These are phyloP conservation scores for Kuraishia ogatae DNA, from an alignment of 805 yeast genomes.

Conservation along the genomic window DNA sequence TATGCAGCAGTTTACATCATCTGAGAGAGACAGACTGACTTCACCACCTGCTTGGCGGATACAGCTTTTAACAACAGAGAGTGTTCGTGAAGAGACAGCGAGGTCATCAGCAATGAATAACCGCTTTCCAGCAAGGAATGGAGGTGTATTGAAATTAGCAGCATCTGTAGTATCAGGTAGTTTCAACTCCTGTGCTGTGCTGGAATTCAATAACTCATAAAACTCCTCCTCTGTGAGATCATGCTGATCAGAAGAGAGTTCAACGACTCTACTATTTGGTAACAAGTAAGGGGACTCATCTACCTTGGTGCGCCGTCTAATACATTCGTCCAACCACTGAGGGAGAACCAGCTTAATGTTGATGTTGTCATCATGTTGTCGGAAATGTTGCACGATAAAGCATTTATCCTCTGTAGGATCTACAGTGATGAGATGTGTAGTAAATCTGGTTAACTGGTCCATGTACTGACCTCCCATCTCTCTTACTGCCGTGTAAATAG, in stretches of 20 bases:
- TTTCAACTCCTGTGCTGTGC: constrained; percentile 6
- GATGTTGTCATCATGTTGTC: constrained; percentile 21
- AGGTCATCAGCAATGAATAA: constrained; percentile 52
- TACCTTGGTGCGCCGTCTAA: constrained; percentile 39
- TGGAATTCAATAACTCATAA: constrained; percentile 1
- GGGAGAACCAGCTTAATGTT: constrained; percentile 61
- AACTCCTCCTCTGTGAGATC: constrained; percentile 1
- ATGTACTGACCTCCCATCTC: constrained; percentile 73
- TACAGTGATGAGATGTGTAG: constrained; percentile 70
- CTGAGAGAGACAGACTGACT: constrained; percentile 16
- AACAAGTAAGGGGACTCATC: constrained; percentile 47
- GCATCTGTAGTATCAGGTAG: constrained; percentile 6
- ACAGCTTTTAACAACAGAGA: constrained; percentile 29
- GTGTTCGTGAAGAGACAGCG: constrained; percentile 35
- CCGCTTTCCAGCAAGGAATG: constrained; percentile 31
- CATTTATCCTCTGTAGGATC: constrained; percentile 49
- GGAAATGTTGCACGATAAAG: constrained; percentile 37
- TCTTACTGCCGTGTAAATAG: constrained; percentile 56
- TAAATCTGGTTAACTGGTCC: constrained; percentile 53
- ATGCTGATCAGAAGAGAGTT: background rate
- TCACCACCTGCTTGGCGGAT: constrained; percentile 49
- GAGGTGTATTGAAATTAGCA: background rate
- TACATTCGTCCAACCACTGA: constrained; percentile 71
- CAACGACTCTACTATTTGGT: constrained; percentile 14
- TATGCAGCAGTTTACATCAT: constrained; percentile 38